Base-by-base conservation (phyloP, 2,329 filamentous ascomycete species). In the Elsinoe fawcettii region DNA sequence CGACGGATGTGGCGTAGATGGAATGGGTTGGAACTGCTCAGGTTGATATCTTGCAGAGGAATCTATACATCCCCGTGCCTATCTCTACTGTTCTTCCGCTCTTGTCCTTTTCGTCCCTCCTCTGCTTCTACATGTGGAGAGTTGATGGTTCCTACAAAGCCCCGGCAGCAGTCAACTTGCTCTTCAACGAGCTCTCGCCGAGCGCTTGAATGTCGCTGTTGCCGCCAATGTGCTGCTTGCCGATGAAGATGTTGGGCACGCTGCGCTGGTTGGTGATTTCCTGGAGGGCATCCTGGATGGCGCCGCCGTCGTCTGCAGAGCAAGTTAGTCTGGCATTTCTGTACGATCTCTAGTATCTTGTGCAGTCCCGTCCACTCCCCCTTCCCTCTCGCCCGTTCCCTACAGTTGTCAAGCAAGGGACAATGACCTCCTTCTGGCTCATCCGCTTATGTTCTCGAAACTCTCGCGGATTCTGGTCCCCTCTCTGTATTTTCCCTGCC, bases 181-280 rank as follows among this genome's bases (percentile, higher is more conserved):
- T 60, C 58, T 61, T 60, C 37, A 61, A 55, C 20, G 34, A 47
- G 41, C 60, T 53, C 58, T 58, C 58, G 32, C 51, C 49, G n/a
- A 61, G 54, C 55, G 75, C 78, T 75, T 91, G 86, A 62, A 95
- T 73, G 66, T 93, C 92, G 22, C 90, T 95, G 82, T 97, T 97
- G 65, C 93, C 93, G 62, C 93, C 93, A 71, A 99, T 95, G 75
- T 96, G 92, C 78, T 95, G 77, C 77, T 90, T 77, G 66, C 76
- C 77, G 74, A 99, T 97, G 79, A 88, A 97, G 77, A 96, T 87
- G 78, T 97, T 97, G 67, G 93, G 93, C 5, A 99, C 93, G 66
- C 88, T 92, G 67, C 84, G 80, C 80, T 99, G 93, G 71, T 81
- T 79, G 58, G 84, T 89, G 66, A 97, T 82, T 62, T 92, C 81